Conservation (phyloP, 176 grass and related monocot genomes). For the Eragrostis nindensis region DNA sequence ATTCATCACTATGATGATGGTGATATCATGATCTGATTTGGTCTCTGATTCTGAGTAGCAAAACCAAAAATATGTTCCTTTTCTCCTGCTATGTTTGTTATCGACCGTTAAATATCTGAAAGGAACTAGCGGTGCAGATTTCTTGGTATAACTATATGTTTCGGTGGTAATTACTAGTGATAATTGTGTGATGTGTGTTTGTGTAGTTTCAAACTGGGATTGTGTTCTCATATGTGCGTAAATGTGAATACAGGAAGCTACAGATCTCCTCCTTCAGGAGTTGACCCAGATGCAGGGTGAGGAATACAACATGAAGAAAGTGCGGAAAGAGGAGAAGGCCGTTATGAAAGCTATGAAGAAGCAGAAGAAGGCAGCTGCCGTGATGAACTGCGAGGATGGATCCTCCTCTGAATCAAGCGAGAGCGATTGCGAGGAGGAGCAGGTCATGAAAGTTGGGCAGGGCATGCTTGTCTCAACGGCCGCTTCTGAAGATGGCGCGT, state of each 20-base stretch:
- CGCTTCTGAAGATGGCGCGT: not conserved
- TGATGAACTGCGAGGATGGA: slow-evolving; percentile 26
- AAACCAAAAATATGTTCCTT: not conserved
- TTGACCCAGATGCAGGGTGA: slow-evolving; percentile 59
- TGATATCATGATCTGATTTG: not conserved
- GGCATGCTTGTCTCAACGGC: not conserved
- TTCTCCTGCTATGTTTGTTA: not conserved
- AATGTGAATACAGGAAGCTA: slow-evolving; percentile 50
- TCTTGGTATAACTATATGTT: not conserved
- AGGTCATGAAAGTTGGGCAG: not conserved
- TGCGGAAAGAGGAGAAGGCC: slow-evolving; percentile 46
- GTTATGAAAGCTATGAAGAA: slow-evolving; percentile 49
- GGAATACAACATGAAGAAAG: slow-evolving; percentile 50
- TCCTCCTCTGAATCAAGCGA: slow-evolving; percentile 54
- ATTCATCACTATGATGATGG: not conserved
- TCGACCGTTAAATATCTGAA: not conserved
- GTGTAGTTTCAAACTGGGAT: not conserved
- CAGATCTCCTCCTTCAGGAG: slow-evolving; percentile 60
- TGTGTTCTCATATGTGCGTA: not conserved
- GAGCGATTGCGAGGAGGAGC: slow-evolving; percentile 41
- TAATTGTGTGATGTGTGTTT: not conserved
- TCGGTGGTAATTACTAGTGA: not conserved
- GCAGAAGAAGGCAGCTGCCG: slow-evolving; percentile 10
- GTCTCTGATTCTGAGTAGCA: not conserved
- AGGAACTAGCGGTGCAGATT: not conserved